Base-by-base conservation (phyloP, 306 rosid species). In the Citrullus colocynthis region DNA sequence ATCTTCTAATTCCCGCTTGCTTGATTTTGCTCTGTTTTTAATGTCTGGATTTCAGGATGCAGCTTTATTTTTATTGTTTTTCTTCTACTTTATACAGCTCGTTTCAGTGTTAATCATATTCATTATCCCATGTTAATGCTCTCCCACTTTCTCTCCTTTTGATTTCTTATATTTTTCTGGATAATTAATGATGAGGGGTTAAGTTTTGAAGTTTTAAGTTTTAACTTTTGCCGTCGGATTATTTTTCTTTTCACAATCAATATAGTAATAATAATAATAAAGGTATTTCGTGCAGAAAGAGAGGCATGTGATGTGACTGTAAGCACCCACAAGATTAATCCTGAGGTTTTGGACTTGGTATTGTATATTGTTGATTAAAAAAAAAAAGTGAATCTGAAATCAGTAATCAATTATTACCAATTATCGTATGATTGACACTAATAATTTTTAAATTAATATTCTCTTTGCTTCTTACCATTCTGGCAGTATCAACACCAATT, bases 21-120 rank as follows among this genome's bases (percentile, higher is more conserved):
- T 16, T 42, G 57, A 42, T 45, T 24, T 45, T 45, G 39, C 60
- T 72, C 55, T 72, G 42, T 72, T 72, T 48, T 67, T 67, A 72
- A 48, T 72, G 59, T 72, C 18, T 51, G 60, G 24, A 72, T 49
- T 49, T 72, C 44, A 72, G 59, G 76, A 49, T 48, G 76, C 76
- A 72, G 76, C 76, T 30, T 72, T 72, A 18, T 65, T 16, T 18
- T 5, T 28, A 28, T 56, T 7, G 0, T 1, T 13, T 7, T 6
- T 6, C 57, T 14, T 36, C 42, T 72, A 39, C 75, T 70, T 45
- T 70, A 70, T 42, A 70, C 56, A 70, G 57, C 76, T 70, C 55
- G 17, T 41, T 69, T 45, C 39, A 70, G 76, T 70, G 21, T 54
- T 70, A 70, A 70, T 70, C 75, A 21, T 21, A 2, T 44, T 71